phyloP scores from a whole-genome alignment of 345 rosid genomes.

The Eucalyptus pumila region DNA sequence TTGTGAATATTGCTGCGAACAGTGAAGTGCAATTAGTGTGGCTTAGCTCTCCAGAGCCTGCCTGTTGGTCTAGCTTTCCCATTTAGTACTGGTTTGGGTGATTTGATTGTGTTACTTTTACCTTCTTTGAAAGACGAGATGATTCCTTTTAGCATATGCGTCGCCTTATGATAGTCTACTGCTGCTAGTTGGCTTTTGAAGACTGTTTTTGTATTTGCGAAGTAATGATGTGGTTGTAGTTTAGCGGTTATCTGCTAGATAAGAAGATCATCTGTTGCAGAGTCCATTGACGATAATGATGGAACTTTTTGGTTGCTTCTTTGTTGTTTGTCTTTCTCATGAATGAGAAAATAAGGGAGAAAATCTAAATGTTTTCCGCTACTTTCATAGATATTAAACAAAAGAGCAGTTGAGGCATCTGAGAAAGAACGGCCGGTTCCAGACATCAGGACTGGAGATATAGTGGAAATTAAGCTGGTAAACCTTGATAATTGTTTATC shows the following conservation, averaged over 20 bases:
- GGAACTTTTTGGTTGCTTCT: neutral
- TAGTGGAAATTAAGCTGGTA: constrained; percentile 79
- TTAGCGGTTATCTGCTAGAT: neutral
- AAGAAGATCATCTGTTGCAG: neutral
- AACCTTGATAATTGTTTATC: neutral
- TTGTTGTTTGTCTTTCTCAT: neutral
- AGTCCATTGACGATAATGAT: neutral
- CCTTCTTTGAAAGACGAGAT: neutral
- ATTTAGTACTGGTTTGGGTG: neutral
- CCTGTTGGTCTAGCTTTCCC: neutral
- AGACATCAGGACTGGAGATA: constrained; percentile 74
- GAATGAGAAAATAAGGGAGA: neutral
- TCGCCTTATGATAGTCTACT: neutral
- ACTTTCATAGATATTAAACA: constrained; percentile 56
- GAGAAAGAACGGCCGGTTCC: constrained; percentile 44
- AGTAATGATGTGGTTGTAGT: neutral
- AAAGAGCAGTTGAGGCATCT: constrained; percentile 66
- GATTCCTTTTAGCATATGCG: neutral
- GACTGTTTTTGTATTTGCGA: neutral
- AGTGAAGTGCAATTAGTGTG: neutral
- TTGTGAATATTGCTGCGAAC: neutral
- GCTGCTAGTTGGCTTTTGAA: neutral
- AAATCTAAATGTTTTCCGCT: neutral
- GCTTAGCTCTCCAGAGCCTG: neutral
- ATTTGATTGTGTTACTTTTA: neutral